Conservation (phyloP, 805 yeast genomes). For the Saturnispora saitoi region DNA sequence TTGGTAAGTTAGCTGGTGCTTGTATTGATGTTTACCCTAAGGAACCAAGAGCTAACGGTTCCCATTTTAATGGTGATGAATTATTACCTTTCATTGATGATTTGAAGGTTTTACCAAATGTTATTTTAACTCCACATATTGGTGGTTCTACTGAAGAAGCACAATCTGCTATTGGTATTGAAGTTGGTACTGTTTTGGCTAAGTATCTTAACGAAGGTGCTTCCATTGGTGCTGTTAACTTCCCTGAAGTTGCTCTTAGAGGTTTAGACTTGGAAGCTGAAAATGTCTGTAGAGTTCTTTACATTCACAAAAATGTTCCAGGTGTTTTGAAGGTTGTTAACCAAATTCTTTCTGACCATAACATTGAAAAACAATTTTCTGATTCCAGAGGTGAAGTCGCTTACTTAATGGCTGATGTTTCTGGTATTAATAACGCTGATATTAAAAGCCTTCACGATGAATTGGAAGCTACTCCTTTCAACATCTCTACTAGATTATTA, state of each 20-base stretch:
- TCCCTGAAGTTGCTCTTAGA: constrained; percentile 95
- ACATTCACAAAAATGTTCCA: constrained; percentile 96
- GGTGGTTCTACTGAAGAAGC: constrained; percentile 99
- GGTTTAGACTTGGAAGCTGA: constrained; percentile 81
- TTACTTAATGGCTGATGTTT: constrained; percentile 94
- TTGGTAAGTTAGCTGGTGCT: constrained; percentile 93
- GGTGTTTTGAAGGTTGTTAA: constrained; percentile 97
- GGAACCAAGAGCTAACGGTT: constrained; percentile 97
- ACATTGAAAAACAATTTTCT: constrained; percentile 97
- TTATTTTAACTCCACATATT: constrained; percentile 92
- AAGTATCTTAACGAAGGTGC: constrained; percentile 94
- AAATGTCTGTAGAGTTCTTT: constrained; percentile 84
- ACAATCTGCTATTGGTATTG: constrained; percentile 94
- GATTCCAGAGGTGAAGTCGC: constrained; percentile 95
- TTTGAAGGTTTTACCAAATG: constrained; percentile 71
- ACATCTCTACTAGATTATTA: constrained; percentile 81
- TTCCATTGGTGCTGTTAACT: constrained; percentile 91
- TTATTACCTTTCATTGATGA: constrained; percentile 82
- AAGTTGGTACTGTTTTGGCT: constrained; percentile 78
- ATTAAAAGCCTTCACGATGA: constrained; percentile 78
- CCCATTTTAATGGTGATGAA: constrained; percentile 52
- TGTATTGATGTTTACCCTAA: constrained; percentile 94
- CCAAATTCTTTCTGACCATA: constrained; percentile 88
- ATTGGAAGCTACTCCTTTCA: constrained; percentile 82
- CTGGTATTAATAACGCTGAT: constrained; percentile 73